These are phyloP conservation scores for Tripterygium wilfordii DNA, from an alignment of 177 flowering plant species.

Conservation along the genomic window DNA sequence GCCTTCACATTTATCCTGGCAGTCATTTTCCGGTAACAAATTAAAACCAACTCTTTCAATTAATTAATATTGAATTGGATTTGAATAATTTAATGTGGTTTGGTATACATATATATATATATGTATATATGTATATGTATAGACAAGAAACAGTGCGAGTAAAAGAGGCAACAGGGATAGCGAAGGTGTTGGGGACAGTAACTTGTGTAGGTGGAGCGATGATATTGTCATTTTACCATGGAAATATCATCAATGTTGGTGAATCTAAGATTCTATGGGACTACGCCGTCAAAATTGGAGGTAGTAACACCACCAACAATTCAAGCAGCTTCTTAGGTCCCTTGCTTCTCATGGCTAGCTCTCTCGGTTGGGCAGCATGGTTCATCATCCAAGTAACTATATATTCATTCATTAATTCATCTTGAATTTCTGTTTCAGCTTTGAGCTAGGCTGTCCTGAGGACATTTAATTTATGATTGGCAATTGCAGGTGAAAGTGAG, in stretches of 20 bases:
- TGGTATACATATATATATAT: too few species aligned
- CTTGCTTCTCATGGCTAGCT: slow-evolving; percentile 42
- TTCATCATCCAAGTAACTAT: slow-evolving; percentile 71
- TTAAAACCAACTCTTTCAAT: too few species aligned
- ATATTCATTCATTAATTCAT: not conserved
- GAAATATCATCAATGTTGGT: slow-evolving; percentile 36
- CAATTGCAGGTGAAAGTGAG: slow-evolving; percentile 21
- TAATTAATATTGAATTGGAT: too few species aligned
- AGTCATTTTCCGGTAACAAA: slow-evolving; percentile 48
- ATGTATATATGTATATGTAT: not conserved
- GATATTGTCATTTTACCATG: slow-evolving; percentile 81
- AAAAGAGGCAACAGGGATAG: slow-evolving; percentile 48
- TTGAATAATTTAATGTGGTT: too few species aligned
- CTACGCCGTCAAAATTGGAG: slow-evolving; percentile 29
- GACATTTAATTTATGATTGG: too few species aligned
- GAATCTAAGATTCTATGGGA: slow-evolving; percentile 61
- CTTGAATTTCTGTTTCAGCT: slow-evolving; percentile 15
- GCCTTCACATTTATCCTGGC: slow-evolving; percentile 85
- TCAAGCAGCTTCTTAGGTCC: slow-evolving; percentile 41
- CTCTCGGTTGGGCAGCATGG: slow-evolving; percentile 63
- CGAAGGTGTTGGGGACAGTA: slow-evolving; percentile 70
- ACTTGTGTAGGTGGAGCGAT: slow-evolving; percentile 80
- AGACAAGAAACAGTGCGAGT: slow-evolving; percentile 64
- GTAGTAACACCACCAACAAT: slow-evolving; percentile 10
- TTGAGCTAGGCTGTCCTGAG: too few species aligned